Percentiles rank a stretch among this genome's conserved stretches.
Evolutionary conservation across 306 rosid species (phyloP).

Genomic region (Psophocarpus tetragonolobus): DNA sequence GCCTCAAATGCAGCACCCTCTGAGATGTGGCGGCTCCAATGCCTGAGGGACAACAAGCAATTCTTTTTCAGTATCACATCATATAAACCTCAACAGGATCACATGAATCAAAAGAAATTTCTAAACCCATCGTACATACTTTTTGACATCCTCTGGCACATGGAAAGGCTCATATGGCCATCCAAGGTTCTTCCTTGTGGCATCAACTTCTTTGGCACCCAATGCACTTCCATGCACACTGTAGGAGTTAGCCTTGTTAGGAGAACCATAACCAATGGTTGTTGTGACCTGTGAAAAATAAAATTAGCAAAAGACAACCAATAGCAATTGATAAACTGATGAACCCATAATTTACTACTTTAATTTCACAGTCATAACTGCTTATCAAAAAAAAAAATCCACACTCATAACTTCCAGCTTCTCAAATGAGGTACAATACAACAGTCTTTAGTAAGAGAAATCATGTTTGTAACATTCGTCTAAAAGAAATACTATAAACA

Average conservation of each 20-base stretch:
- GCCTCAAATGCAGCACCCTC: conserved; percentile 84
- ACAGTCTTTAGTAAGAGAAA: neutral
- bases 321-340: neutral
- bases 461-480: neutral
- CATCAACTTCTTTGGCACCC: conserved; percentile 99
- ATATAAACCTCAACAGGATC: conserved; percentile 16
- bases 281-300: conserved; percentile 77
- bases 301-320: conserved; percentile 17
- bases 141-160: conserved; percentile 93
- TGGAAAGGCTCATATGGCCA: conserved; percentile 98
- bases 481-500: conserved; percentile 4
- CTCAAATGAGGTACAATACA: neutral
- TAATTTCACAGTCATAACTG: neutral
- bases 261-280: conserved; percentile 97
- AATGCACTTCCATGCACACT: conserved; percentile 98
- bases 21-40: conserved; percentile 89
- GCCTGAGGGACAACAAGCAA: conserved; percentile 52
- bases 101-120: conserved; percentile 2
- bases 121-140: conserved; percentile 48
- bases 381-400: no score
- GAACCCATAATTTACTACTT: neutral
- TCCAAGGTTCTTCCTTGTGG: conserved; percentile 90
- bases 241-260: conserved; percentile 95
- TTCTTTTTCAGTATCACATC: conserved; percentile 32
- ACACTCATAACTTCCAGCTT: conserved; percentile 5